Evolutionary conservation across 129 eudicot genomes (phyloP).

Genomic region (Logfia minima): DNA sequence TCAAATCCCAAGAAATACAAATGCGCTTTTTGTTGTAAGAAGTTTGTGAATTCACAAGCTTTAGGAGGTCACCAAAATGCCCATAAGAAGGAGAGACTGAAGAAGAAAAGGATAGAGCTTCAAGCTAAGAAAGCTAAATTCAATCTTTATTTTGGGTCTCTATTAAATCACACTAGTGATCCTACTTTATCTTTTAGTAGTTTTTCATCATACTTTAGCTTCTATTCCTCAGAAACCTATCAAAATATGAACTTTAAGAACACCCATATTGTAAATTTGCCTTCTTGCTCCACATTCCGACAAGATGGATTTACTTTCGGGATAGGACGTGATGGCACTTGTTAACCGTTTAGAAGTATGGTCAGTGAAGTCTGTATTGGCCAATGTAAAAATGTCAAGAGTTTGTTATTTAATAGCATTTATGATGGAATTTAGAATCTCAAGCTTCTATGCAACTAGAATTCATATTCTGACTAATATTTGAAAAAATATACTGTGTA

Average conservation of each 20-base stretch:
- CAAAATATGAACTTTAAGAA: constrained; percentile 31
- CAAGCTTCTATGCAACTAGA: neutral
- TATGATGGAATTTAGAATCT: neutral
- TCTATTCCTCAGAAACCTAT: constrained; percentile 20
- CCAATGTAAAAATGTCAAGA: constrained; percentile 16
- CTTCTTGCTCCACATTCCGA: constrained; percentile 29
- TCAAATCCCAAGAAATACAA: constrained; percentile 33
- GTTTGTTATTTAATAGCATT: constrained; percentile 7
- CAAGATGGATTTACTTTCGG: constrained; percentile 21
- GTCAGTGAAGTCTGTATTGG: constrained; percentile 10
- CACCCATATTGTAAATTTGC: constrained; percentile 17
- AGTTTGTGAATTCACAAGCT: constrained; percentile 41
- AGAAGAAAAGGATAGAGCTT: constrained; percentile 37
- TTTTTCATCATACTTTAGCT: constrained; percentile 32
- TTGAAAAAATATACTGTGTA: constrained; percentile 6
- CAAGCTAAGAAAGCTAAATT: constrained; percentile 41
- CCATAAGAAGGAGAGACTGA: constrained; percentile 41
- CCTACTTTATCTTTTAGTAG: constrained; percentile 20
- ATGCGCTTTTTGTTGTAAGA: constrained; percentile 37
- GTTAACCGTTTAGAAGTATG: neutral
- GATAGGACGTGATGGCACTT: constrained; percentile 22
- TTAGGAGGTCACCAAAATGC: constrained; percentile 47
- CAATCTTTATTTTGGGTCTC: constrained; percentile 28
- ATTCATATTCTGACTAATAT: constrained; percentile 4
- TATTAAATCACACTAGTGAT: constrained; percentile 20